Evolutionary conservation across 805 yeast genomes (phyloP).

Genomic region (Metschnikowia koreensis): DNA sequence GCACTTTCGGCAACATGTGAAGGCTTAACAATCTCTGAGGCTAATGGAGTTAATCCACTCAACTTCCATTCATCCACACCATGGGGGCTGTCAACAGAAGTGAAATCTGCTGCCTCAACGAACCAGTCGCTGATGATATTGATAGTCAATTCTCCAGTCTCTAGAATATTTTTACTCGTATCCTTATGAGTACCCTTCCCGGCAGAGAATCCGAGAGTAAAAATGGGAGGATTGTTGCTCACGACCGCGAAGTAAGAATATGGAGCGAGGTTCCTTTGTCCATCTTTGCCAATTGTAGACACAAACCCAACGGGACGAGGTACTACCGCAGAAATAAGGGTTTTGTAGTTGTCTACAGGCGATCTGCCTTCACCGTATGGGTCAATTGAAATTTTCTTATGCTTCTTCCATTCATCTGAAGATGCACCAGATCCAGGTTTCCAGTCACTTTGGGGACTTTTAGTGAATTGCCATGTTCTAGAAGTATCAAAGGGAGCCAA

Average conservation of each 20-base stretch:
- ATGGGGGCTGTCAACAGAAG: slow-evolving; percentile 46
- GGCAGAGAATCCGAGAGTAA: slow-evolving; percentile 48
- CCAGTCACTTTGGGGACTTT: slow-evolving; percentile 38
- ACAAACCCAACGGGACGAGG: slow-evolving; percentile 65
- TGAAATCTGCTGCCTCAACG: slow-evolving; percentile 58
- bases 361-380: slow-evolving; percentile 40
- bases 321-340: slow-evolving; percentile 49
- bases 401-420: slow-evolving; percentile 42
- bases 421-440: slow-evolving; percentile 47
- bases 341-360: slow-evolving; percentile 47
- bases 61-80: slow-evolving; percentile 56
- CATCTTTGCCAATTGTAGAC: slow-evolving; percentile 45
- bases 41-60: slow-evolving; percentile 49
- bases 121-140: slow-evolving; percentile 64
- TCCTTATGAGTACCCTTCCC: slow-evolving; percentile 45
- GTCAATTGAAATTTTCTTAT: slow-evolving; percentile 47
- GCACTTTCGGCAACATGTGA: slow-evolving; percentile 62
- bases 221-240: slow-evolving; percentile 57
- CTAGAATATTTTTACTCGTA: slow-evolving; percentile 47
- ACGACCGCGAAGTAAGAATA: slow-evolving; percentile 53
- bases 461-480: slow-evolving; percentile 20
- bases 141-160: slow-evolving; percentile 53
- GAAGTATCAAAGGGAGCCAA: slow-evolving; percentile 10
- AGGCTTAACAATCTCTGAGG: slow-evolving; percentile 47
- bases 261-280: slow-evolving; percentile 55